phyloP scores from a whole-genome alignment of 2,329 filamentous ascomycete genomes.

The Periconia sp. region DNA sequence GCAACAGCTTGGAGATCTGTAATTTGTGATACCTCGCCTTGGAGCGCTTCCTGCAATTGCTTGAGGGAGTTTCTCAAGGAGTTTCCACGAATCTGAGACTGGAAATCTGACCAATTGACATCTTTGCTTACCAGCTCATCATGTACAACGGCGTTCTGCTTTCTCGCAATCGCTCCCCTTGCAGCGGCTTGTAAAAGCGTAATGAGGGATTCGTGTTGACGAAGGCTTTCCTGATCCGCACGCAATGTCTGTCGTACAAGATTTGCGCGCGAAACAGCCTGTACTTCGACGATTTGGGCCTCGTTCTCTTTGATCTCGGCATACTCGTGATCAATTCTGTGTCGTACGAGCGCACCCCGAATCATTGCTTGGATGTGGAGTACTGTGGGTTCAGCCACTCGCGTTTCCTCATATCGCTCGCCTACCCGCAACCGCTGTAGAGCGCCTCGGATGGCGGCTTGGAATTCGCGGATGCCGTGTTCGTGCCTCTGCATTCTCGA shows the following conservation, averaged over 20 bases:
- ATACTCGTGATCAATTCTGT: conserved; percentile 50
- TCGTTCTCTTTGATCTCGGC: conserved; percentile 49
- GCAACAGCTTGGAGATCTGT: conserved; percentile 44
- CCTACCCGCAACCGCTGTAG: conserved; percentile 45
- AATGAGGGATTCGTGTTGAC: conserved; percentile 44
- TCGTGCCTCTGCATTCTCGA: conserved; percentile 50
- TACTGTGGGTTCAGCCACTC: conserved; percentile 63
- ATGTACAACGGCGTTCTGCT: conserved; percentile 42
- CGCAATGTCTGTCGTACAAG: conserved; percentile 42
- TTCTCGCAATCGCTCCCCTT: conserved; percentile 53
- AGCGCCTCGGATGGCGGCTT: conserved; percentile 58
- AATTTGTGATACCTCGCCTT: conserved; percentile 31
- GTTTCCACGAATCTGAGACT: conserved; percentile 49
- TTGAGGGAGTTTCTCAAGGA: conserved; percentile 31
- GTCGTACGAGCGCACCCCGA: conserved; percentile 67
- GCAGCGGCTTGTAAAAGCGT: conserved; percentile 66
- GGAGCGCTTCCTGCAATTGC: conserved; percentile 34
- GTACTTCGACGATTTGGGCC: conserved; percentile 44
- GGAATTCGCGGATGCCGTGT: conserved; percentile 53
- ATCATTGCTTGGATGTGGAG: conserved; percentile 57
- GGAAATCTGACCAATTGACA: conserved; percentile 46
- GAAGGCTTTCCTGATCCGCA: conserved; percentile 37
- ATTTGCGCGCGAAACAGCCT: conserved; percentile 47
- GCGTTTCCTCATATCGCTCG: conserved; percentile 62
- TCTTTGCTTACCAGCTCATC: conserved; percentile 46